Evolutionary conservation across 108 stramenopile genomes (phyloP).

Genomic region (Cyclostephanos tholiformis): DNA sequence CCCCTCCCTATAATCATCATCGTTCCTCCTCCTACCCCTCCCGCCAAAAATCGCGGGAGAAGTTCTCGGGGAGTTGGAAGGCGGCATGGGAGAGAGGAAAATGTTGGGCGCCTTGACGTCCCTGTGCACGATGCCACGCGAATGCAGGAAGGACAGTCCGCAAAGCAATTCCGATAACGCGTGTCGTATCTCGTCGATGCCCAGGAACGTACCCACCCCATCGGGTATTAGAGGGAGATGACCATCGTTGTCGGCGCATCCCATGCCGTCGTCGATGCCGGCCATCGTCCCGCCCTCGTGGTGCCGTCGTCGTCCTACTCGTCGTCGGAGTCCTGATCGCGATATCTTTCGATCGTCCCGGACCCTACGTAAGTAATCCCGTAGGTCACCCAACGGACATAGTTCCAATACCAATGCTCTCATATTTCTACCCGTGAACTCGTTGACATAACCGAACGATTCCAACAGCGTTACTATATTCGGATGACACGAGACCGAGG

Average conservation of each 20-base stretch:
- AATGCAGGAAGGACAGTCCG: constrained; percentile 30
- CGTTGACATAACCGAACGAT: constrained; percentile 21
- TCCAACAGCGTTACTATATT: constrained; percentile 30
- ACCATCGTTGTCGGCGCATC: too few relatives aligned
- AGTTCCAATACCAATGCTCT: constrained; percentile 21
- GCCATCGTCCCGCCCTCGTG: background rate
- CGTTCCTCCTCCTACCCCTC: too few relatives aligned
- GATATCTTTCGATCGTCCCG: constrained; percentile 21
- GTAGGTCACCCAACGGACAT: constrained; percentile 22
- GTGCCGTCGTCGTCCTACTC: background rate
- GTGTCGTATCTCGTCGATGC: constrained; percentile 16
- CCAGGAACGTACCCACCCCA: constrained; percentile 21
- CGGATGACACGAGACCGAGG: constrained; percentile 17
- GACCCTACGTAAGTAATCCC: background rate
- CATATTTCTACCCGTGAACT: background rate
- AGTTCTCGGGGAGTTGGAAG: too few relatives aligned
- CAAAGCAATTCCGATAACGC: constrained; percentile 7
- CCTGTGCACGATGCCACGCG: constrained; percentile 30
- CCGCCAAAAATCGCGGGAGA: too few relatives aligned
- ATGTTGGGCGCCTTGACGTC: constrained; percentile 38
- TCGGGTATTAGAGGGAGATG: background rate
- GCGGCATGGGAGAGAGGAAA: constrained; percentile 26
- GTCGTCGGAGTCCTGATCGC: too few relatives aligned
- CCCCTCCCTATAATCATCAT: too few relatives aligned
- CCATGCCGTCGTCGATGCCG: background rate